phyloP scores from a whole-genome alignment of 164 flowering plant species.

The grape (Vitis vinifera) region DNA sequence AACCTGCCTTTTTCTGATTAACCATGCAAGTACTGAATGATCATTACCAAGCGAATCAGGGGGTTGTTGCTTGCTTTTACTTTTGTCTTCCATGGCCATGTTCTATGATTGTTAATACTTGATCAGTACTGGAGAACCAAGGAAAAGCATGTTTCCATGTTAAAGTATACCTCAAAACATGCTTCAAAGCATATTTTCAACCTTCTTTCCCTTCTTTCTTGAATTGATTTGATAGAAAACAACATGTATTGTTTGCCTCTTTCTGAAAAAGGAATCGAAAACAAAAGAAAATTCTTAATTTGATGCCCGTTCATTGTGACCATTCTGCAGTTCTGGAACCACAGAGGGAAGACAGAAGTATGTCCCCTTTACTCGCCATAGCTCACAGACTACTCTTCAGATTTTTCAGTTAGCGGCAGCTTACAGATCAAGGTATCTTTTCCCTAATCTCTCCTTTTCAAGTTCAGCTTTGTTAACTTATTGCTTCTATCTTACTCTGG shows the following conservation, averaged over 20 bases:
- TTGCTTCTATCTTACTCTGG: background rate
- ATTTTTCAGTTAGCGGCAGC: conserved; percentile 74
- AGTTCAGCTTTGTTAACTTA: background rate
- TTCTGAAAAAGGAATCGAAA: too few relatives aligned
- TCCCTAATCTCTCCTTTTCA: background rate
- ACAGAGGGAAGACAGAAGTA: conserved; percentile 85
- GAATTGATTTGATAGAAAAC: background rate
- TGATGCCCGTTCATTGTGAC: too few relatives aligned
- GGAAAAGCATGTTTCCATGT: too few relatives aligned
- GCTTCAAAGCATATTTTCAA: too few relatives aligned
- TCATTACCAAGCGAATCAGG: too few relatives aligned
- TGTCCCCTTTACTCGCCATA: conserved; percentile 78
- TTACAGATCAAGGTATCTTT: conserved; percentile 71
- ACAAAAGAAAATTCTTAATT: too few relatives aligned
- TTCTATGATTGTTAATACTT: too few relatives aligned
- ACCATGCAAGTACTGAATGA: too few relatives aligned
- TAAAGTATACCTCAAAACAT: too few relatives aligned
- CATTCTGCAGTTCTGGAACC: conserved; percentile 74
- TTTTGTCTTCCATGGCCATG: background rate
- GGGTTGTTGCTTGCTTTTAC: background rate
- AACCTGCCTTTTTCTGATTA: too few relatives aligned
- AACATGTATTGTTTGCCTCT: too few relatives aligned
- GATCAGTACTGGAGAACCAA: too few relatives aligned
- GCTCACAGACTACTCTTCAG: conserved; percentile 76
- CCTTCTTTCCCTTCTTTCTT: background rate